Base-by-base conservation (phyloP, 805 yeast species). In the Saturnispora galanensis region DNA sequence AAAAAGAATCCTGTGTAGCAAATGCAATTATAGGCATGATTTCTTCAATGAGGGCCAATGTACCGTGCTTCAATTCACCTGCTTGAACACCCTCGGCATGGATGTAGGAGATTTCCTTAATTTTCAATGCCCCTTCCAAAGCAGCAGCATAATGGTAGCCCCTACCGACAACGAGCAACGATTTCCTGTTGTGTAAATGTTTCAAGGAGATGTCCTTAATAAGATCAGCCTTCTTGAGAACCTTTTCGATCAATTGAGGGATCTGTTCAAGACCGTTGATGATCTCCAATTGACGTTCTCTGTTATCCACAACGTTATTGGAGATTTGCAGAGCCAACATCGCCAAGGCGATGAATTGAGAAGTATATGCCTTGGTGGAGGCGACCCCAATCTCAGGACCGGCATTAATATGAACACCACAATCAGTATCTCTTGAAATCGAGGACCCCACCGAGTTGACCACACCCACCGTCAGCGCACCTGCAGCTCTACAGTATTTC, bases 321-420 rank as follows among this genome's bases (percentile, higher is more conserved):
- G 97, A 85, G 51, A 93, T 74, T n/a, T 90, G 86, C 44, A 93
- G 74, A 1, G 97, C 97, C 69, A 93, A 76, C 97, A 93, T 87
- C 4, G 90, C 97, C 52, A 93, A 71, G 0, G 98, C 97, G 64
- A 94, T 89, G 65, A 80, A 93, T 66, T 93, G 99, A 10, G 99
- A 93, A 7, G 99, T 93, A 71, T 93, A 93, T 28, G 98, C 98
- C 69, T 93, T 93, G 39, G 99, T 93, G 10, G 97, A 88, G 10
- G 99, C 99, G 55, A 93, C 99, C 66, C 98, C 97, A 52, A 93
- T 93, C 69, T 93, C 99, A 38, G 98, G 98, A 53, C 99, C 99
- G 40, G 98, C 98, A 62, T 93, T 93, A 63, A 93, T 89, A 65
- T 93, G 99, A 46, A 93, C 96, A 77, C 99, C 99, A 73, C 98